Evolutionary conservation across 345 rosid species (phyloP), one percentile per base, ranked within the genome.

Genomic region (Hirschfeldia incana): DNA sequence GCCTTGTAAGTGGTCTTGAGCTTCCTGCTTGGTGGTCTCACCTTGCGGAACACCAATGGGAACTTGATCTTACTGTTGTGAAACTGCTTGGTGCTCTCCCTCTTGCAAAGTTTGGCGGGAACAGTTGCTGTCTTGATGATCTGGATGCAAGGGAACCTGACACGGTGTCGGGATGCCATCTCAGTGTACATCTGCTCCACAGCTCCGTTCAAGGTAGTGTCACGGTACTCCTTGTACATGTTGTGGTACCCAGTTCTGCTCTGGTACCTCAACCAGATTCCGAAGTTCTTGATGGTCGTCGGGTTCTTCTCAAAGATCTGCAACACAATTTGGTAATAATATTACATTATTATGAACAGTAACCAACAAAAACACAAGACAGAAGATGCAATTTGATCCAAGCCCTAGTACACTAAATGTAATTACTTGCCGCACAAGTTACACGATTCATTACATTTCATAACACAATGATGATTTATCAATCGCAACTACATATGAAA

Each of bases 1-100:
- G 92, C 94, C 86, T 87, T 90, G 84, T 85, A 90, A 37, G 92
- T 87, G 0, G 94, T 86, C 88, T 86, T 88, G 7, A 90, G 83
- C 87, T 90, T 90, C 88, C 92, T 87, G 55, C 81, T 77, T 4
- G 89, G 94, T 8, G 90, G 92, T 69, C 94, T 88, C 8, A 90
- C 86, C 90, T 87, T 87, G 77, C 84, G 85, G 84, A 83, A 76
- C 76, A 90, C 85, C 86, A 87, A 77, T 0, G 92, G 94, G 78
- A 89, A 89, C 79, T 88, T 90, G 74, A 90, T 88, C 71, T 90
- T 87, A 32, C 89, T 87, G 78, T 90, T 85, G 61, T 87, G 92
- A 62, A 90, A 90, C 76, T 87, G 92, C 65, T 88, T 88, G 28
- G 88, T 84, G 82, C 84, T 86, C 70, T 88, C 92, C 71, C 94